These are phyloP conservation scores for Protomyces pachydermus DNA, from an alignment of 1,139 yeast genomes.

Conservation along the genomic window DNA sequence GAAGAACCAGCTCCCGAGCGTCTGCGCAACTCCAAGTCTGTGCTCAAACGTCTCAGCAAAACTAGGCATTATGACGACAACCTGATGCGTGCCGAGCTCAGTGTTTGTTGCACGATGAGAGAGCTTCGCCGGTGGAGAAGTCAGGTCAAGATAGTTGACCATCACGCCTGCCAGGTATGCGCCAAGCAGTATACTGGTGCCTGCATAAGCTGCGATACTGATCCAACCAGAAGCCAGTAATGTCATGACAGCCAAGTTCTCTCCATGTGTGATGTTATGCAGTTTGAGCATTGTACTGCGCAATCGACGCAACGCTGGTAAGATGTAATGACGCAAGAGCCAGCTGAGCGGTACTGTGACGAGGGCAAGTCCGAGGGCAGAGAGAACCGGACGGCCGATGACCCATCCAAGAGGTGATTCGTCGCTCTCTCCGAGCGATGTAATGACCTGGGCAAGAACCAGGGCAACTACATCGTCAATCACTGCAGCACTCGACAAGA, in stretches of 20 bases:
- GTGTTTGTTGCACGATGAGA: background rate
- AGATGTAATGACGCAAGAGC: background rate
- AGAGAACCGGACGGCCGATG: background rate
- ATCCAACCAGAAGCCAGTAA: slow-evolving; percentile 7
- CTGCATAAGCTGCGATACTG: slow-evolving; percentile 20
- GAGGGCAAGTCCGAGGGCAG: slow-evolving; percentile 3
- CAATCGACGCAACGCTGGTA: background rate
- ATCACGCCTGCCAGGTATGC: slow-evolving; percentile 25
- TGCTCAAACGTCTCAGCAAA: background rate
- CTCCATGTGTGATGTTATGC: background rate
- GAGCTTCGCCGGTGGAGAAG: background rate
- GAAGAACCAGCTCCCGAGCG: slow-evolving; percentile 7
- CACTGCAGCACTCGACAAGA: slow-evolving; percentile 24
- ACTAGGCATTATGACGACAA: background rate
- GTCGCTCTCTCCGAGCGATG: slow-evolving; percentile 1
- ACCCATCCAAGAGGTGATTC: background rate
- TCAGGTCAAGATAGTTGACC: slow-evolving; percentile 9
- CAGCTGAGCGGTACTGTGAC: background rate
- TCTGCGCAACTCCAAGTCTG: background rate
- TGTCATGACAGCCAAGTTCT: slow-evolving; percentile 1
- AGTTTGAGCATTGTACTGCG: background rate
- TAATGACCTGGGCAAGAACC: slow-evolving; percentile 8
- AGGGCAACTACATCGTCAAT: slow-evolving; percentile 28
- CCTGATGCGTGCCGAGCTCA: background rate
- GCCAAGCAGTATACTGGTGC: slow-evolving; percentile 15